Evolutionary conservation across 345 rosid species (phyloP), one percentile per base, ranked within the genome.

Genomic region (Leavenworthia alabamica): DNA sequence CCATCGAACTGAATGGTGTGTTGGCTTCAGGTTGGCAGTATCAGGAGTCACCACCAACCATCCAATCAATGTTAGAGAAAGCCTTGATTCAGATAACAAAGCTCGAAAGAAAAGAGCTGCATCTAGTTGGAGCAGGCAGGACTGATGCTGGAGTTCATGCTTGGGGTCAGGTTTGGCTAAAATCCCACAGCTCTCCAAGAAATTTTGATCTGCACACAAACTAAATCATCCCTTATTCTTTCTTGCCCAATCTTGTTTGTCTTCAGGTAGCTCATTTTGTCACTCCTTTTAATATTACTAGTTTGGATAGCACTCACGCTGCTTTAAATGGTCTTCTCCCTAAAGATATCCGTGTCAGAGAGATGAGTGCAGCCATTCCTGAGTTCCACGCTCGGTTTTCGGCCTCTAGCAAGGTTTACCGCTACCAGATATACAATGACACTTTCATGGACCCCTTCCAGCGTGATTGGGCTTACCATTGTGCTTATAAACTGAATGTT

Each of bases 81-180:
- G 89, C 93, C 51, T 82, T 89, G 64, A 62, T 69, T 73, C 81
- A 66, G 71, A 75, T 55, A 56, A 89, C 96, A 4, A 85, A 89
- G 71, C 79, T 92, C 33, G 68, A 68, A 68, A 68, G 98, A 52
- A 75, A 82, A 74, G 64, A 83, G 70, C 87, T 92, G 51, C 74
- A 13, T 48, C 69, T 91, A 8, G 96, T 86, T 54, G 98, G 92
- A 42, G 95, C 98, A 0, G 79, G 96, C 58, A 77, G 96, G 73
- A 92, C 98, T 4, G 98, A 88, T 75, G 73, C 86, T 26, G 98
- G 96, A 48, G 98, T 92, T 67, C 98, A 92, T 67, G 98, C 98
- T 53, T 81, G 83, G 90, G 98, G 98, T 54, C 98, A 91, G 95
- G 98, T 88, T 77, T 45, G 68, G 24, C 49, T 61, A 10, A 35